phyloP scores from a whole-genome alignment of 352 stramenopile genomes.

The Phytophthora citricola region DNA sequence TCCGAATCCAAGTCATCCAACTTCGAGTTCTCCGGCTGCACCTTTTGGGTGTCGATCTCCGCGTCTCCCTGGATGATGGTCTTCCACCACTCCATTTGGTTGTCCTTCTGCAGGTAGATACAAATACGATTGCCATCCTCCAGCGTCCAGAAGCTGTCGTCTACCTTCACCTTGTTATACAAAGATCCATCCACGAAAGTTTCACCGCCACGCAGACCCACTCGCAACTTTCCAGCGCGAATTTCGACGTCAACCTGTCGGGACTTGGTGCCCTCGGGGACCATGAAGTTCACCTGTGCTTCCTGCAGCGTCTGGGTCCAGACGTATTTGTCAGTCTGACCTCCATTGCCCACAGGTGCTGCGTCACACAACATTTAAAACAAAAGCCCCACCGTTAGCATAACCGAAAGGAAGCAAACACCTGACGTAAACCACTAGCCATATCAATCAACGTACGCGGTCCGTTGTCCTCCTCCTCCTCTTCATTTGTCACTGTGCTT shows the following conservation, averaged over 20 bases:
- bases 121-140: conserved; percentile 90
- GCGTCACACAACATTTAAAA: conserved; percentile 7
- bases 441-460: conserved; percentile 51
- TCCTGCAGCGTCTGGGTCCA: conserved; percentile 99
- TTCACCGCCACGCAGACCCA: conserved; percentile 80
- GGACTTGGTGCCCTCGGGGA: conserved; percentile 94
- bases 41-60: conserved; percentile 98
- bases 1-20: conserved; percentile 98
- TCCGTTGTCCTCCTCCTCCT: conserved; percentile 69
- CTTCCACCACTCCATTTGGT: conserved; percentile 99
- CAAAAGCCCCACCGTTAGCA: conserved; percentile 18
- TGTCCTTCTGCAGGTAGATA: conserved; percentile 97
- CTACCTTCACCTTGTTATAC: conserved; percentile 96
- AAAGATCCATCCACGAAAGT: conserved; percentile 92
- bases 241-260: conserved; percentile 95
- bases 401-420: conserved; percentile 4
- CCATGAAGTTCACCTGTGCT: conserved; percentile 91
- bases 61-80: conserved; percentile 94
- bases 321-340: conserved; percentile 93
- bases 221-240: conserved; percentile 89
- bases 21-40: conserved; percentile 99
- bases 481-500: conserved; percentile 47
- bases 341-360: conserved; percentile 93
- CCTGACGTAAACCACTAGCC: background rate
- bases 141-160: conserved; percentile 99